Base-by-base conservation (phyloP, 2,329 filamentous ascomycete genomes). In the Piedraia hortae region DNA sequence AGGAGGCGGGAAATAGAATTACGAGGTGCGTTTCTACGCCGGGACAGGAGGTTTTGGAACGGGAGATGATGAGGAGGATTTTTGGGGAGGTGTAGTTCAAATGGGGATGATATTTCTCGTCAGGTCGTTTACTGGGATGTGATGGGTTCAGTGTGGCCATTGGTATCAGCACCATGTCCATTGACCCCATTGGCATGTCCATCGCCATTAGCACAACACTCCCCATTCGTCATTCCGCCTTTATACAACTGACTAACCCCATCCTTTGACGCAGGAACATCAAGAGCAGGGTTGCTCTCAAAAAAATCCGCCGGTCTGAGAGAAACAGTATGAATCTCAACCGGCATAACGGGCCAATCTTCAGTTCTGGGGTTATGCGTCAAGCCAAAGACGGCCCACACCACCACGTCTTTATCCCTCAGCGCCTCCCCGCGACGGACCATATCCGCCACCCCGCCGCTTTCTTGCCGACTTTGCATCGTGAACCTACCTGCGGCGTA, bases 1-100 rank as follows among this genome's bases (percentile, higher is more conserved):
- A 48, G 8, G 53, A 50, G 31, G 66, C 62, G 36, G 78, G 80
- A 4, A 97, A 93, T 47, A 59, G 74, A 24, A 58, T 97, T 31
- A 60, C 63, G 44, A 60, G 75, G 39, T 69, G 80, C 43, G 55
- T 74, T 21, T 43, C 38, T 22, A 60, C 70, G 30, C 75, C 74
- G 0, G 75, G 69, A 2, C 56, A 61, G 33, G 55, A 65, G 5
- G 45, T 48, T 44, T 35, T 42, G 20, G 37, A 33, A 7, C 22
- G 21, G 14, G 31, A 34, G 11, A 20, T 42, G 30, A 18, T 42
- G 19, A 30, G 28, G 22, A 28, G 35, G 20, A 30, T 42, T 2
- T 37, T 42, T 17, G 14, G 12, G n/a, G n/a, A n/a, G n/a, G n/a
- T n/a, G n/a, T n/a, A n/a, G n/a, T n/a, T n/a, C n/a, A n/a, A n/a